Evolutionary conservation across 495 filamentous ascomycete species (phyloP), one percentile per base, ranked within the genome.

Genomic region (Aspergillus taichungensis): DNA sequence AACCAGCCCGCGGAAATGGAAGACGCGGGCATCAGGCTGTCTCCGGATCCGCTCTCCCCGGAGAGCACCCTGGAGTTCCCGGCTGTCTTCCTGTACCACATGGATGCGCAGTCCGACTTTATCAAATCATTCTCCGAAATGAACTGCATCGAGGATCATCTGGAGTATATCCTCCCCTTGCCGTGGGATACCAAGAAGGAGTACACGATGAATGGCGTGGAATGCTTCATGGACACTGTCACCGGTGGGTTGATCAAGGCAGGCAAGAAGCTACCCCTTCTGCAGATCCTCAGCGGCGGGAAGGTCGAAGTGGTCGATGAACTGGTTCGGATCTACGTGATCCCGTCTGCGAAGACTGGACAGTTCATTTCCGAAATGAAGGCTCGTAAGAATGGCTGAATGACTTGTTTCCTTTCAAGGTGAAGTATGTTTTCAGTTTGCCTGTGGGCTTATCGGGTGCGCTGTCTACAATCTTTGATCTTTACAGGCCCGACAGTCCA

Each of bases 241-340:
- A 67, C 71, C 0, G 88, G 90, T 0, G 94, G 92, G 8, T 54
- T 98, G 52, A 74, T 91, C 45, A 95, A 94, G 65, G 82, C 86
- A 0, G 91, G 92, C n/a, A 87, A 83, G 76, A 94, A 89, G 59
- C 65, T 87, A 43, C 69, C 79, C 13, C 57, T 96, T 49, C 55
- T 87, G 49, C 84, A 88, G 68, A 75, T 86, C 42, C 64, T 97
- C 47, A 68, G 70, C n/a, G 66, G 73, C 10, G 82, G 85, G n/a
- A 89, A 86, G 52, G 77, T 90, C 5, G 88, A 92, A 65, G 73
- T 97, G 24, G 77, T 94, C 37, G 92, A 98, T 72, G 85, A 86
- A 39, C 57, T 96, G 50, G 77, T 96, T 7, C 80, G 69, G 61
- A 74, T 97, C 7, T 82, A 84, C 51, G 78, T 96, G 6, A 74